Evolutionary conservation across 805 yeast species (phyloP).

Genomic region (Candida chauliodis): DNA sequence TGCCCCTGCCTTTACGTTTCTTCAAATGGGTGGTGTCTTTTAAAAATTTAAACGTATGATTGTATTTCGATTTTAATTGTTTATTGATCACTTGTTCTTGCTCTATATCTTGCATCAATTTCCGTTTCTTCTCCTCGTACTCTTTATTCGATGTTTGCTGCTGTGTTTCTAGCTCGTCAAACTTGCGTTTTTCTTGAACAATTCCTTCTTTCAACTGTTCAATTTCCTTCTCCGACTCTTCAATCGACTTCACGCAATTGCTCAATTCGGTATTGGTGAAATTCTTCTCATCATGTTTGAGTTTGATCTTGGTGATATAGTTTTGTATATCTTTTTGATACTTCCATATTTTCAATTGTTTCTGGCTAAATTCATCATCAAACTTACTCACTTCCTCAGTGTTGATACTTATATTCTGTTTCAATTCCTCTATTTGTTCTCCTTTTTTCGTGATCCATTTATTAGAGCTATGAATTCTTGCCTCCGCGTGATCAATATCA

Average conservation of each 20-base stretch:
- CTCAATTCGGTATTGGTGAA: conserved; percentile 61
- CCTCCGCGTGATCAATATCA: conserved; percentile 43
- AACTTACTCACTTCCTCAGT: conserved; percentile 25
- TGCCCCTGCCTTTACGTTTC: conserved; percentile 39
- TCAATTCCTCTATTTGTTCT: conserved; percentile 26
- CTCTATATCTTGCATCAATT: conserved; percentile 19
- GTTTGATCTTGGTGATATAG: conserved; percentile 40
- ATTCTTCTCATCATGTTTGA: conserved; percentile 53
- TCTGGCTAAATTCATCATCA: conserved; percentile 24
- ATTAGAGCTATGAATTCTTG: conserved; percentile 32
- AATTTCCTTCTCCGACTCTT: conserved; percentile 38
- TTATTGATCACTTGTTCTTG: conserved; percentile 21
- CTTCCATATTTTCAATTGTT: conserved; percentile 42
- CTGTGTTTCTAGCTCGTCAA: conserved; percentile 20
- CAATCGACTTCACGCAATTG: conserved; percentile 48
- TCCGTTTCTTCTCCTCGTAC: conserved; percentile 20
- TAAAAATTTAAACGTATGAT: conserved; percentile 32
- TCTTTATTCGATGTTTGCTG: conserved; percentile 18
- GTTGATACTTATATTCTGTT: conserved; percentile 22
- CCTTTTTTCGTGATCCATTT: conserved; percentile 26
- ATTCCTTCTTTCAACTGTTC: conserved; percentile 18
- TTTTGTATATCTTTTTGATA: conserved; percentile 45
- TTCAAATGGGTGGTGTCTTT: conserved; percentile 39
- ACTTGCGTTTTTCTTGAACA: conserved; percentile 16
- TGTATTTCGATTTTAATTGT: conserved; percentile 23